Conservation (phyloP, 2,329 filamentous ascomycete species). For the Fusarium ambrosium region DNA sequence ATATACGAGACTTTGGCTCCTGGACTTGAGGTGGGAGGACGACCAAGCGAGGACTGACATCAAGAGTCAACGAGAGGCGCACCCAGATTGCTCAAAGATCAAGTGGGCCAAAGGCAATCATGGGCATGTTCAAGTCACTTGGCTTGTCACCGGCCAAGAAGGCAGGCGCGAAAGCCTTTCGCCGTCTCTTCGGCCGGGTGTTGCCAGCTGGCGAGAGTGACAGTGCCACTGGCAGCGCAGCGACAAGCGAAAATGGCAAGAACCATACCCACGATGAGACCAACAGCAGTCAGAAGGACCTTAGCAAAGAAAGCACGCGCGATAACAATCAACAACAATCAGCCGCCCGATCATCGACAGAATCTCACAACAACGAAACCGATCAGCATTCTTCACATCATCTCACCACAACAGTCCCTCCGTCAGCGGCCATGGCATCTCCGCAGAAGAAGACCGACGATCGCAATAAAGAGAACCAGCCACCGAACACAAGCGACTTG, state of each 20-base stretch:
- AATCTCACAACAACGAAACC: neutral
- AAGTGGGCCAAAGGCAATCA: slow-evolving; percentile 20
- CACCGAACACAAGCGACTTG: slow-evolving; percentile 25
- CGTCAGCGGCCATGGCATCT: slow-evolving; percentile 39
- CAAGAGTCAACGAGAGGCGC: slow-evolving; percentile 1
- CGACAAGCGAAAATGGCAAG: slow-evolving; percentile 34
- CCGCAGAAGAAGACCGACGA: slow-evolving; percentile 9
- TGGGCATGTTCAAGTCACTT: slow-evolving; percentile 49
- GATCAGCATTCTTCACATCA: neutral
- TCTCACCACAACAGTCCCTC: slow-evolving; percentile 4
- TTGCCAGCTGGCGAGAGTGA: slow-evolving; percentile 43
- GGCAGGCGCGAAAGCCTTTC: slow-evolving; percentile 48
- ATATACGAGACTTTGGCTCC: neutral
- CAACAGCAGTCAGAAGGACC: slow-evolving; percentile 13
- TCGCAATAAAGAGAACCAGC: slow-evolving; percentile 50
- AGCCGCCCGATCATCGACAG: slow-evolving; percentile 1
- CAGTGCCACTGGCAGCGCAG: slow-evolving; percentile 23
- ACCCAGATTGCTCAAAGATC: slow-evolving; percentile 1
- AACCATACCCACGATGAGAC: slow-evolving; percentile 20
- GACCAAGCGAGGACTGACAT: neutral
- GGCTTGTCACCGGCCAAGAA: slow-evolving; percentile 50
- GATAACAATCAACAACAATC: slow-evolving; percentile 10
- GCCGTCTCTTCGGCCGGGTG: slow-evolving; percentile 49
- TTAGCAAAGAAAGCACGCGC: slow-evolving; percentile 7
- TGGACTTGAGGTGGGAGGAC: neutral